Base-by-base conservation (phyloP, 441 rosid species). In the Isatis lusitanica region DNA sequence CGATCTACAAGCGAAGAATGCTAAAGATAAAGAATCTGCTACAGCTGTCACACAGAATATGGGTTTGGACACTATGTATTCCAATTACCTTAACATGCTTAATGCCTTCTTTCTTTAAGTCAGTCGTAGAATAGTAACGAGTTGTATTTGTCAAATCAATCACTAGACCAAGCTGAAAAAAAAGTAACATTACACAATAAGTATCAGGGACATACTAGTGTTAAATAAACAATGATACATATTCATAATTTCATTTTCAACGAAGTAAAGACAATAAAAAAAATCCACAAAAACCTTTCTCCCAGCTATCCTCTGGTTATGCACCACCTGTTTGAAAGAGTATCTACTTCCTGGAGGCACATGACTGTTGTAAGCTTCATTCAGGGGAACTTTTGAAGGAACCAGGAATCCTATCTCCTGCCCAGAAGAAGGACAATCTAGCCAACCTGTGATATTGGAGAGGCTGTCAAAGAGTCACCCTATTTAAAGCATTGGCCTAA, bases 341-440 rank as follows among this genome's bases (percentile, higher is more conserved):
- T 94, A 94, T 89, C 98, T 87, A 87, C 76, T 88, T 64, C 97
- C 98, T 70, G 98, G 97, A 81, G 91, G 98, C 70, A 96, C 83
- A 74, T 67, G 74, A 36, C 76, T 94, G 67, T 89, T 85, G 81
- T 82, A 96, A 78, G 81, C 64, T 83, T 96, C 99, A 71, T 92
- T 85, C 38, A 96, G 91, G 10, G 99, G 99, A 81, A 89, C 97
- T 86, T 96, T 96, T 2, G 99, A 96, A 77, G 99, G 99, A 80
- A 96, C 81, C 15, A 96, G 74, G 73, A 78, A 80, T 74, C 70
- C 80, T 43, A 96, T 89, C 78, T 91, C 98, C 53, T 79, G 70
- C 69, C 99, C 98, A 82, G 35, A 73, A 52, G 90, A 11, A 68
- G 99, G 97, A 82, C 99, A 96, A 40, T 89, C 97, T 68, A 96